phyloP scores from a whole-genome alignment of 2,329 filamentous ascomycete species.

The Nigrospora sphaerica region DNA sequence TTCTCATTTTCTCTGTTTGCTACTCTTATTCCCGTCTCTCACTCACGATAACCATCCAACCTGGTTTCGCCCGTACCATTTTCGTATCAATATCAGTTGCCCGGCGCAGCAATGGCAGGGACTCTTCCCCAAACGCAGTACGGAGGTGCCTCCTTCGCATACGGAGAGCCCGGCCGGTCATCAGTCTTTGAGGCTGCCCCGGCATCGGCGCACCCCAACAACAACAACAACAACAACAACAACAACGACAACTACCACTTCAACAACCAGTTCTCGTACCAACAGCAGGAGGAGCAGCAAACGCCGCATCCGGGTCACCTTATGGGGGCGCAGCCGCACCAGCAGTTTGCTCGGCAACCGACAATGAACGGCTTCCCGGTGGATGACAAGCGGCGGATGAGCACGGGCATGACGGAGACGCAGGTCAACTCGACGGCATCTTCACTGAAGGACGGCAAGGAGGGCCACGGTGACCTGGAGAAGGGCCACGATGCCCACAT shows the following conservation, averaged over 20 bases:
- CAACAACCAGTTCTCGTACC: not conserved
- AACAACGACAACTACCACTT: too few species aligned
- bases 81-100: too few species aligned
- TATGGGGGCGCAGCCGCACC: not conserved
- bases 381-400: constrained; percentile 10
- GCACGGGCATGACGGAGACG: constrained; percentile 6
- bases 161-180: too few species aligned
- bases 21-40: not conserved
- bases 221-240: not conserved
- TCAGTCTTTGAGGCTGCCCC: not conserved
- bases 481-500: constrained; percentile 8
- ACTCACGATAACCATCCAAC: too few species aligned
- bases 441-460: constrained; percentile 14
- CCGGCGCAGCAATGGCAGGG: not conserved
- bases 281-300: not conserved
- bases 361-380: not conserved
- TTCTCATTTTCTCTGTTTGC: not conserved
- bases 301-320: not conserved
- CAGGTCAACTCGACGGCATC: constrained; percentile 13
- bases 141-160: too few species aligned
- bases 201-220: not conserved
- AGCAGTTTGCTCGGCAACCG: not conserved
- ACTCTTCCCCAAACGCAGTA: too few species aligned
- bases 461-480: constrained; percentile 12
- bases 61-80: too few species aligned